phyloP scores from a whole-genome alignment of 257 asterid species.

The Ligustrum vulgare region DNA sequence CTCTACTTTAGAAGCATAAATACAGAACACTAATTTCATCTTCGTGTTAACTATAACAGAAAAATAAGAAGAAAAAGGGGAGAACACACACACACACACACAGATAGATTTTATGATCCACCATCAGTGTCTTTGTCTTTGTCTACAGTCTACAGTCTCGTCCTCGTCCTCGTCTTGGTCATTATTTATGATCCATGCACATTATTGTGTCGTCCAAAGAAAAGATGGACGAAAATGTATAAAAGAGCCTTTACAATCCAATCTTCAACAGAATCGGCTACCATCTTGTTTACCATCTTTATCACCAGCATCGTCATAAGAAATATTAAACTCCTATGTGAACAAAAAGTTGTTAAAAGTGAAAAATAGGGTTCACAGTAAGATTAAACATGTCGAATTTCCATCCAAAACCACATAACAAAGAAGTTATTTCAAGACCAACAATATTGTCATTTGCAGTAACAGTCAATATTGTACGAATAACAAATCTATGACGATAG shows the following conservation, averaged over 20 bases:
- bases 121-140: not conserved
- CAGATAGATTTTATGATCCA: not conserved
- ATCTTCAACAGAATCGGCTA: not conserved
- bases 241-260: not conserved
- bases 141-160: not conserved
- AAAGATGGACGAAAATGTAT: not conserved
- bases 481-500: not conserved
- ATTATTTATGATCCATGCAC: not conserved
- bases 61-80: not conserved
- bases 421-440: not conserved
- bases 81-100: not conserved
- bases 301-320: not conserved
- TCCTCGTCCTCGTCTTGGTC: not conserved
- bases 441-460: not conserved
- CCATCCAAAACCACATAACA: not conserved
- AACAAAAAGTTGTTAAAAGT: not conserved
- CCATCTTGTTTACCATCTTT: slow-evolving; percentile 5
- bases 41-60: not conserved
- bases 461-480: not conserved
- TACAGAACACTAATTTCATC: not conserved
- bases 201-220: not conserved
- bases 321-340: not conserved
- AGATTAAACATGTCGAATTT: not conserved
- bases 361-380: not conserved
- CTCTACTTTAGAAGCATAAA: not conserved